These are phyloP conservation scores for Paecilomyces sp. DNA, from an alignment of 2,329 filamentous ascomycete genomes.

Conservation along the genomic window DNA sequence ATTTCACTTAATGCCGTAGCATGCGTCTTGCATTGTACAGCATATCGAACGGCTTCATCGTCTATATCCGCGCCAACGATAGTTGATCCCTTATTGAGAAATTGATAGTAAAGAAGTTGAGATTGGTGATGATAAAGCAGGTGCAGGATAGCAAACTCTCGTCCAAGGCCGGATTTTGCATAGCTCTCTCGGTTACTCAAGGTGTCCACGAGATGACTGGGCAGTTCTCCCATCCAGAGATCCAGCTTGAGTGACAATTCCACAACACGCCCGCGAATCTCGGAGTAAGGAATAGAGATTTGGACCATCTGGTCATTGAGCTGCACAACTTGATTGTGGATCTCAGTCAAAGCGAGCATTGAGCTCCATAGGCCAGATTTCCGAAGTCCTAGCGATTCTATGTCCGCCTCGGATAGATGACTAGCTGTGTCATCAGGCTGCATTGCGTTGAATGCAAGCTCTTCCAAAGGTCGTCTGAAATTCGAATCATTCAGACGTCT, in stretches of 20 bases:
- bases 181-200: neutral
- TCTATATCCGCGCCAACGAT: neutral
- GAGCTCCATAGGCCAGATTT: neutral
- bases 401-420: neutral
- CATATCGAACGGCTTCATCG: constrained; percentile 18
- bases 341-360: neutral
- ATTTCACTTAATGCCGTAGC: constrained; percentile 35
- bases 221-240: neutral
- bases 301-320: neutral
- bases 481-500: neutral
- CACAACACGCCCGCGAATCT: neutral
- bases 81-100: constrained; percentile 22
- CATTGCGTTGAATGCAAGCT: neutral
- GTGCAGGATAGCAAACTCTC: neutral
- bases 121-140: constrained; percentile 37
- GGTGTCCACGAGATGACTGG: neutral
- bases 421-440: neutral
- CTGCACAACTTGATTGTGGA: neutral
- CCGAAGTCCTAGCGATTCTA: neutral
- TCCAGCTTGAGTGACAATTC: neutral
- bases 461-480: neutral
- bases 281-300: neutral
- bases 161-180: neutral
- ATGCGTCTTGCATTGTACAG: constrained; percentile 34
- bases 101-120: constrained; percentile 42